These are phyloP conservation scores for Blastocystis sp. DNA, from an alignment of 352 stramenopile species.

Conservation along the genomic window DNA sequence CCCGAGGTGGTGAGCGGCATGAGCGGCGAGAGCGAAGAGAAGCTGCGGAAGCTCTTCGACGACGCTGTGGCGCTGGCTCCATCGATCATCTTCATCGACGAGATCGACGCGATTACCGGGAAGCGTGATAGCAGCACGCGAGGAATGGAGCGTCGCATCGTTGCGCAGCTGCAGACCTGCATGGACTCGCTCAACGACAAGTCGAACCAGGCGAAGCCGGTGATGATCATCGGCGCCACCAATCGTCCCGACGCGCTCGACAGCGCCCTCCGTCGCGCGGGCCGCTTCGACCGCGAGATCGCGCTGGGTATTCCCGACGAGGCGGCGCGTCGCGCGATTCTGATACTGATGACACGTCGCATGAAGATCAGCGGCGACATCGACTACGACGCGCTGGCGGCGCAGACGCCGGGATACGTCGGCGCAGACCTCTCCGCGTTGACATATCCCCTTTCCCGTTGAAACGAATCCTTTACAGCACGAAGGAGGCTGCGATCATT, in stretches of 20 bases:
- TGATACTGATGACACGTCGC: conserved; percentile 78
- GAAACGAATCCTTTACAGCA: neutral
- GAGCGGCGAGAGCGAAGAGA: conserved; percentile 71
- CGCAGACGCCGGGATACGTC: conserved; percentile 86
- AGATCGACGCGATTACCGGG: conserved; percentile 78
- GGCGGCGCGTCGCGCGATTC: conserved; percentile 79
- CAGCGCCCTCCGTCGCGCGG: conserved; percentile 81
- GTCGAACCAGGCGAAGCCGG: conserved; percentile 75
- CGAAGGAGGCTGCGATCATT: conserved; percentile 90
- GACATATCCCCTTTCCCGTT: conserved; percentile 59
- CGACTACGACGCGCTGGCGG: conserved; percentile 81
- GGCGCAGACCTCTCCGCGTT: conserved; percentile 90
- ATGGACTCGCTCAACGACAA: conserved; percentile 63
- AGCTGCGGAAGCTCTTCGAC: conserved; percentile 74
- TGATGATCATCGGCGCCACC: conserved; percentile 91
- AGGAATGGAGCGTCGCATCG: conserved; percentile 84
- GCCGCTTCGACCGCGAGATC: conserved; percentile 95
- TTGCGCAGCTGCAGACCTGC: conserved; percentile 74
- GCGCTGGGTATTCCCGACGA: conserved; percentile 89
- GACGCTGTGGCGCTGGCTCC: conserved; percentile 73
- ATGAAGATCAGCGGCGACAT: conserved; percentile 85
- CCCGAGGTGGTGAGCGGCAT: conserved; percentile 84
- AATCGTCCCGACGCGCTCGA: conserved; percentile 91
- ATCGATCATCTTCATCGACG: conserved; percentile 81
- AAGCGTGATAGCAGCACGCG: conserved; percentile 76